A percentile compares a stretch with the other conserved stretches of the same genome.
Evolutionary conservation across 164 flowering plant species (phyloP).

Genomic region (Kingdonia uniflora): DNA sequence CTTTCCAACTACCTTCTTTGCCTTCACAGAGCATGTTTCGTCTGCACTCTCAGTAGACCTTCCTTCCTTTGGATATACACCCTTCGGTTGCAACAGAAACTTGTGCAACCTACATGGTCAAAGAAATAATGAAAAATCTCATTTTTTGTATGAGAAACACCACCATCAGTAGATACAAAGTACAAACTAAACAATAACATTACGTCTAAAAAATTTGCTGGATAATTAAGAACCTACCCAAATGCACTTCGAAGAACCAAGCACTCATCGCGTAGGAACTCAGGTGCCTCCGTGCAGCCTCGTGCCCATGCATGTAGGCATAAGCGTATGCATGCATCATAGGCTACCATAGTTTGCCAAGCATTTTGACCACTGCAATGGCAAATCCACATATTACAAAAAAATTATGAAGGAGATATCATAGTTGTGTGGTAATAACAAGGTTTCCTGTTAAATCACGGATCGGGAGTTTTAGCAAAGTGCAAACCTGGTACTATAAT

Average conservation of each 20-base stretch:
- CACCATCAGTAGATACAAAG: not conserved
- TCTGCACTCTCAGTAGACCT: conserved; percentile 23
- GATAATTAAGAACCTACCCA: conserved; percentile 37
- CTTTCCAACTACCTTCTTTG: conserved; percentile 57
- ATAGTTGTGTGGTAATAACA: too few species aligned
- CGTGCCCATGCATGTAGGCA: conserved; percentile 80
- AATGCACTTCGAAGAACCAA: conserved; percentile 64
- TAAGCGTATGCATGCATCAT: conserved; percentile 85
- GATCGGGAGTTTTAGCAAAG: not conserved
- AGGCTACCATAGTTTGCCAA: conserved; percentile 75
- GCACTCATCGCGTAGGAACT: conserved; percentile 77
- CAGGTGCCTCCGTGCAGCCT: conserved; percentile 82
- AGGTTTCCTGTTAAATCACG: not conserved
- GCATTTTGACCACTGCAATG: conserved; percentile 68
- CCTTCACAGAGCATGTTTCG: conserved; percentile 32
- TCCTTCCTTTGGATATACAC: conserved; percentile 29
- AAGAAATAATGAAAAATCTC: not conserved
- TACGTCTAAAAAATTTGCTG: not conserved
- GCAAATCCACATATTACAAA: conserved; percentile 3
- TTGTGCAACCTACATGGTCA: conserved; percentile 46
- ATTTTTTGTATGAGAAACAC: not conserved
- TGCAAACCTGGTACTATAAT: conserved; percentile 39
- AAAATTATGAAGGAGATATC: not conserved
- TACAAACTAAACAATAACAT: not conserved
- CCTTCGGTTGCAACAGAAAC: conserved; percentile 62